Base-by-base conservation (phyloP, 768 basidiomycete genomes). In the Lactifluus subvellereus region DNA sequence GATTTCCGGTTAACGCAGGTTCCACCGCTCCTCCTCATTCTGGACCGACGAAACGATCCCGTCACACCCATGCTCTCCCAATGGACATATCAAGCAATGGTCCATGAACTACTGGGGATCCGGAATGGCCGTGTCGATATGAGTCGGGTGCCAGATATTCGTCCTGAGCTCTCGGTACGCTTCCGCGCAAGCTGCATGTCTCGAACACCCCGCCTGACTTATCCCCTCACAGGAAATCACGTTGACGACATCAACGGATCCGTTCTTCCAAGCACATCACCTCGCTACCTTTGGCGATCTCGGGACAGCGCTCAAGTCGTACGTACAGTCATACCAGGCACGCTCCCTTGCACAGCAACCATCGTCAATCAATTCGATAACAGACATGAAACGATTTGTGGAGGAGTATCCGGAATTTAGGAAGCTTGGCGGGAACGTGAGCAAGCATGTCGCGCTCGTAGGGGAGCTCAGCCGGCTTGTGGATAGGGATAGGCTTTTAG, bases 71-170 rank as follows among this genome's bases (percentile, higher is more conserved):
- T 98, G 42, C 80, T 98, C 35, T 93, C 93, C 2, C 97, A 98
- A 74, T 98, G 97, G 97, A 98, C 97, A 30, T 98, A 98, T 76
- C 96, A 98, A 73, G 97, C 96, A 1, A 98, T 98, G 95, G 97
- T 98, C 0, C 97, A 99, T 70, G 97, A 98, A 72, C 78, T 97
- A 14, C 76, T 98, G 7, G 89, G 91, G 2, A 97, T 99, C 51
- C 87, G 90, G 65, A 98, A 98, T 71, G 96, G 96, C 20, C 82
- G 97, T 61, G 94, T 98, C 4, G 86, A 92, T 71, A 74, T 96
- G 50, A 84, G 82, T 65, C 76, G 84, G 64, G 92, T 95, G 40
- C 93, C 93, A 14, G 94, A 92, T 67, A 88, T 94, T 49, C 77
- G 82, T 54, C 86, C 90, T 32, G 97, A 99, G 73, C 79, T 98